Base-by-base conservation (phyloP, 768 basidiomycete species). In the Trametes sanguinea region DNA sequence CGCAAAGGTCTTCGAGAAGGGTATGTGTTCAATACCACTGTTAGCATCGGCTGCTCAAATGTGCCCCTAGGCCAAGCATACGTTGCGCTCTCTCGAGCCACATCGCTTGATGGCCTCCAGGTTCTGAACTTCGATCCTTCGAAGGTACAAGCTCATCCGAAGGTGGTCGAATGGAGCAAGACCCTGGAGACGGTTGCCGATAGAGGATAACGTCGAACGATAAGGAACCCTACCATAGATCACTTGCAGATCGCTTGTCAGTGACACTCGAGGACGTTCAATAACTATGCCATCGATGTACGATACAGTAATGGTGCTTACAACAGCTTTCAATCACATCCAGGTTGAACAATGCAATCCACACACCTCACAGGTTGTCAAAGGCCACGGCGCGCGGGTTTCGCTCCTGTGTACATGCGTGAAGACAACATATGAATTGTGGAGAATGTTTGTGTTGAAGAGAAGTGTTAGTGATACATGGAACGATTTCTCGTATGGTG, bases 1-100 rank as follows among this genome's bases (percentile, higher is more conserved):
- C 39, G 87, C 87, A 33, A 89, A 86, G 71, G 90, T 98, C 4
- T 99, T 99, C 70, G 97, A 94, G 75, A 94, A 92, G 75, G 93
- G 91, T 85, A 52, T 27, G 78, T 63, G 27, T 2, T n/a, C 16
- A 30, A 9, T 17, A 22, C 29, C 60, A 37, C 2, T 30, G 16
- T 54, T 32, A 2, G 30, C n/a, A 56, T 29, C 32, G 42, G 11
- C 14, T 47, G 29, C 10, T 30, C 27, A 11, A 11, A 7, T 1
- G 2, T 27, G 4, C 16, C 13, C 16, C 3, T 60, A 93, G 91
- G 92, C 35, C 92, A 94, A 78, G 90, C 92, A n/a, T 94, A 94
- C 62, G 92, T 95, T 32, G 92, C 91, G 4, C 81, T 94, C 17
- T 95, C 94, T 17, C 92, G 94, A 22, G 94, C 94, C 14, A 95